These are phyloP conservation scores for Tieghemostelium lacteum DNA, from an alignment of 78 protist genomes.

Conservation along the genomic window DNA sequence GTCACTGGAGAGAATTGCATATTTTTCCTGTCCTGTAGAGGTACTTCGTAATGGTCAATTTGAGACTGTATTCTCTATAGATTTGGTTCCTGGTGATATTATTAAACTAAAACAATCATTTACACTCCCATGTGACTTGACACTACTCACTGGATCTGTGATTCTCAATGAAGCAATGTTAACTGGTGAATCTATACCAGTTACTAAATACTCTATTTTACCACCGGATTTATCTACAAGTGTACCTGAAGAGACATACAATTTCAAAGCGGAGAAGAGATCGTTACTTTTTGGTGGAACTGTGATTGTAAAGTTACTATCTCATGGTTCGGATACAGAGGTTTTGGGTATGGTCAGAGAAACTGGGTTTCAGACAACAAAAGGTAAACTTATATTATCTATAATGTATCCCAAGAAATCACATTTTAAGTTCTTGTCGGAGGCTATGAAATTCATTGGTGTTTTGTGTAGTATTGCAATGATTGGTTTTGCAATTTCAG, in stretches of 20 bases:
- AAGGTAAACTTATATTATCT: slow-evolving; percentile 84
- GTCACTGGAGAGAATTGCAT: slow-evolving; percentile 67
- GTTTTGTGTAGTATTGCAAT: slow-evolving; percentile 64
- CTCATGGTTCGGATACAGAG: background rate
- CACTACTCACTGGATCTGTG: slow-evolving; percentile 91
- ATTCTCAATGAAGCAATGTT: slow-evolving; percentile 97
- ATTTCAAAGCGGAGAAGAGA: slow-evolving; percentile 18
- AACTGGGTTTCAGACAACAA: slow-evolving; percentile 87
- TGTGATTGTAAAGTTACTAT: slow-evolving; percentile 1
- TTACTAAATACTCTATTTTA: slow-evolving; percentile 45
- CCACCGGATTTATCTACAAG: background rate
- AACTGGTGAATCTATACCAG: slow-evolving; percentile 98
- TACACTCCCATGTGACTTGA: slow-evolving; percentile 91
- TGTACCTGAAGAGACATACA: background rate
- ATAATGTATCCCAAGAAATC: slow-evolving; percentile 88
- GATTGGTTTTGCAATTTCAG: slow-evolving; percentile 52
- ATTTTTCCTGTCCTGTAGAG: background rate
- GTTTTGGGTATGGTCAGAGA: slow-evolving; percentile 41
- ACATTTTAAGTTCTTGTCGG: slow-evolving; percentile 81
- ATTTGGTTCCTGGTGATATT: slow-evolving; percentile 65
- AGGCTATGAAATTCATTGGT: slow-evolving; percentile 85
- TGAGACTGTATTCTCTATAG: background rate
- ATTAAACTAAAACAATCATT: slow-evolving; percentile 17
- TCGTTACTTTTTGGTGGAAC: slow-evolving; percentile 56
- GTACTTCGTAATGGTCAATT: slow-evolving; percentile 35